Conservation (phyloP, 257 asterid species). For the Salvia rosmarinus region DNA sequence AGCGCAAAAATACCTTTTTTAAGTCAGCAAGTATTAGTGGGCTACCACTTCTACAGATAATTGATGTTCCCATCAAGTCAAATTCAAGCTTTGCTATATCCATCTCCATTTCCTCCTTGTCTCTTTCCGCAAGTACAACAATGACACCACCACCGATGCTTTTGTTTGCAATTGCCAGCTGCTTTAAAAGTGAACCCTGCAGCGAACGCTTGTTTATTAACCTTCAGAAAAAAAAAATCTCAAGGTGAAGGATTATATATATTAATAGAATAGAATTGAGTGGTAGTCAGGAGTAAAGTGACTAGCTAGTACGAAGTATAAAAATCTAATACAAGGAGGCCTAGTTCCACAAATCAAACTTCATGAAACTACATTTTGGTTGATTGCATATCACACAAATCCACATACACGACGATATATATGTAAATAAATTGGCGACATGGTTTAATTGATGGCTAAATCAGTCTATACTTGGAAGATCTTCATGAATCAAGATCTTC, state of each 20-base stretch:
- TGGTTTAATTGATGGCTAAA: conserved; percentile 17
- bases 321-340: conserved; percentile 5
- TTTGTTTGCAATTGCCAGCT: conserved; percentile 93
- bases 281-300: not conserved
- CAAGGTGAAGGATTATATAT: not conserved
- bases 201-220: conserved; percentile 31
- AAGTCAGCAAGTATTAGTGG: conserved; percentile 96
- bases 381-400: conserved; percentile 11
- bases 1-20: conserved; percentile 61
- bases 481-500: conserved; percentile 14
- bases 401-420: not conserved
- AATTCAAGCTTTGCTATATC: conserved; percentile 92
- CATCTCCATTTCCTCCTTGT: conserved; percentile 98
- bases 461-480: conserved; percentile 14
- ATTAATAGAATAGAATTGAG: conserved; percentile 17
- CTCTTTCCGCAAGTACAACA: conserved; percentile 98
- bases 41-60: conserved; percentile 96
- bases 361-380: conserved; percentile 17
- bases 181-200: conserved; percentile 97
- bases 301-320: conserved; percentile 20
- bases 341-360: conserved; percentile 1
- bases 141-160: conserved; percentile 95
- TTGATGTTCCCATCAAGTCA: conserved; percentile 94
- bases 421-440: conserved; percentile 12
- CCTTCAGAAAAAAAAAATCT: not conserved